These are phyloP conservation scores for Kazachstania bromeliacearum DNA, from an alignment of 805 yeast species.

Conservation along the genomic window DNA sequence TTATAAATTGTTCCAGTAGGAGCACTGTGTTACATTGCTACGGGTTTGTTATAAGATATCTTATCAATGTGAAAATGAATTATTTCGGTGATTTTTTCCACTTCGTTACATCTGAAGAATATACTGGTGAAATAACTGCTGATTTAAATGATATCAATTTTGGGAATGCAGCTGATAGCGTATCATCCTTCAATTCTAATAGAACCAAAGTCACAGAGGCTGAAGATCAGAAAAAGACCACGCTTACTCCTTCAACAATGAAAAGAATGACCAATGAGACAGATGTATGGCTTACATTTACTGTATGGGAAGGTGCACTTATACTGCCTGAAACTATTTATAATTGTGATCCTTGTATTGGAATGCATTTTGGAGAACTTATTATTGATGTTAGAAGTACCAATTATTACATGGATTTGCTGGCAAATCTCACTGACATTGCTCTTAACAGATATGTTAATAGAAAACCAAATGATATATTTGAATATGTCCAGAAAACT, in stretches of 20 bases:
- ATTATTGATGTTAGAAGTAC: slow-evolving; percentile 80
- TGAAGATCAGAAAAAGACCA: neutral
- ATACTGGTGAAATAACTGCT: slow-evolving; percentile 29
- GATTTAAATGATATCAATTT: slow-evolving; percentile 4
- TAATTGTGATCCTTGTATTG: slow-evolving; percentile 50
- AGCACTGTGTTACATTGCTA: slow-evolving; percentile 61
- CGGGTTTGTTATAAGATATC: slow-evolving; percentile 69
- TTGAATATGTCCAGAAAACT: slow-evolving; percentile 25
- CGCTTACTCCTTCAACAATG: slow-evolving; percentile 10
- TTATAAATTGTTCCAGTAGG: slow-evolving; percentile 55
- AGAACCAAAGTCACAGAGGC: neutral
- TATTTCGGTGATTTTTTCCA: slow-evolving; percentile 83
- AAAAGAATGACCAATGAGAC: slow-evolving; percentile 58
- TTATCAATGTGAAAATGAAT: slow-evolving; percentile 71
- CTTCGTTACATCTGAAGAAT: slow-evolving; percentile 82
- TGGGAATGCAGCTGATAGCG: slow-evolving; percentile 4
- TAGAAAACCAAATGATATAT: slow-evolving; percentile 13
- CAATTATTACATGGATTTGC: slow-evolving; percentile 88
- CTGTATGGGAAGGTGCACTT: slow-evolving; percentile 59
- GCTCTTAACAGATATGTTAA: slow-evolving; percentile 11
- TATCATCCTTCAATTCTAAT: neutral
- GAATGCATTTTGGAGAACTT: slow-evolving; percentile 52
- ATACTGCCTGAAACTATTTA: slow-evolving; percentile 68
- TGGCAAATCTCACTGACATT: slow-evolving; percentile 39
- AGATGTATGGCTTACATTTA: slow-evolving; percentile 66